Conservation (phyloP, 805 yeast species). For the Suhomyces sp. region DNA sequence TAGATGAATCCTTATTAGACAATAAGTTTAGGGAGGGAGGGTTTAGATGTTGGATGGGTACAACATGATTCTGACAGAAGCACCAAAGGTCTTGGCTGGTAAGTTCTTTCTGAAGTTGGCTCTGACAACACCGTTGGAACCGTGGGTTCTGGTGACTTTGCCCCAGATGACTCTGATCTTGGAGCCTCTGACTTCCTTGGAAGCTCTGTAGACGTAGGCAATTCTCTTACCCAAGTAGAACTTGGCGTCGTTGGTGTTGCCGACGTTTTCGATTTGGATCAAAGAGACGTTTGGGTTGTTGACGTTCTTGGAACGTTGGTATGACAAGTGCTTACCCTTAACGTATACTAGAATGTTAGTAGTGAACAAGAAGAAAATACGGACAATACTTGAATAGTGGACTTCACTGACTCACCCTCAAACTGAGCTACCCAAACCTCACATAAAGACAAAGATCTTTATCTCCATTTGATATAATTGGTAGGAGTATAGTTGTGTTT, state of each 20-base stretch:
- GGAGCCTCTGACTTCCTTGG: conserved; percentile 97
- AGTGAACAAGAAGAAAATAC: conserved; percentile 4
- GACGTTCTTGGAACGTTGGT: conserved; percentile 98
- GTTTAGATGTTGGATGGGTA: conserved; percentile 99
- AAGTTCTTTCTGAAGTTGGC: conserved; percentile 98
- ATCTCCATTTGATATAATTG: too few relatives aligned
- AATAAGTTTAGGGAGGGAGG: conserved; percentile 1
- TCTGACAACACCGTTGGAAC: conserved; percentile 97
- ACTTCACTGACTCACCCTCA: too few relatives aligned
- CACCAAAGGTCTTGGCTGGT: conserved; percentile 99
- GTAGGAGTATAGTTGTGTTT: too few relatives aligned
- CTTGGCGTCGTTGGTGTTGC: conserved; percentile 88
- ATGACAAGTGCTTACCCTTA: conserved; percentile 99
- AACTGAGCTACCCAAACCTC: too few relatives aligned
- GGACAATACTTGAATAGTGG: too few relatives aligned
- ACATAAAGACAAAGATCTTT: too few relatives aligned
- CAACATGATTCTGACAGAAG: conserved; percentile 98
- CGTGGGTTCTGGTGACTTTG: conserved; percentile 98
- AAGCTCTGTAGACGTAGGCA: conserved; percentile 98
- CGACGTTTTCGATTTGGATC: conserved; percentile 95
- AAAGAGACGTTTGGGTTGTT: conserved; percentile 98
- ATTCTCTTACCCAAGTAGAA: conserved; percentile 99
- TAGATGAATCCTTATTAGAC: not conserved
- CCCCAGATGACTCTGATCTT: conserved; percentile 99
- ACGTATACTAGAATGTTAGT: conserved; percentile 81